A percentile compares a stretch with the other conserved stretches of the same genome.
phyloP scores from a whole-genome alignment of 1,139 yeast species.

The Geotrichum citri-aurantii region DNA sequence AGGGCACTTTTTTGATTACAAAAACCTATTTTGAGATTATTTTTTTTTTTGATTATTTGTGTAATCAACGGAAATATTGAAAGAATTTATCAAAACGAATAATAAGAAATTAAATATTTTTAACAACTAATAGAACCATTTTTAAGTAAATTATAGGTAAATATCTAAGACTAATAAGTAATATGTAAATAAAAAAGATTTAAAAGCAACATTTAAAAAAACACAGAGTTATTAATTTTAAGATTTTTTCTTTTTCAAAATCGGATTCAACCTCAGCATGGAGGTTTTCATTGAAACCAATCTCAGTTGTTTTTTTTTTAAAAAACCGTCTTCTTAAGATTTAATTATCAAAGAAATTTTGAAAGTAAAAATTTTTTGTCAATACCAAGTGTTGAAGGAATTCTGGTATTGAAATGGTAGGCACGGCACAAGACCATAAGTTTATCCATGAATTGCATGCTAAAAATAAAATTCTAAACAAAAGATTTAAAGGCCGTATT shows the following conservation, averaged over 20 bases:
- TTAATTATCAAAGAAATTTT: too few species aligned
- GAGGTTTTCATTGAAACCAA: not conserved
- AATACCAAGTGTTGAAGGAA: not conserved
- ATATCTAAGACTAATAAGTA: too few species aligned
- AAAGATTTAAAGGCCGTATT: not conserved
- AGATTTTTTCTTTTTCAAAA: not conserved
- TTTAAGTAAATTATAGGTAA: too few species aligned
- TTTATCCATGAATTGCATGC: slow-evolving; percentile 2
- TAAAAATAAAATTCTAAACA: not conserved
- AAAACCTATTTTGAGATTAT: not conserved
- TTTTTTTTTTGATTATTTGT: not conserved
- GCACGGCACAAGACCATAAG: not conserved
- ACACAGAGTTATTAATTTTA: not conserved
- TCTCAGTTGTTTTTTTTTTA: not conserved
- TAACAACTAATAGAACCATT: too few species aligned
- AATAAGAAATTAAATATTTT: too few species aligned
- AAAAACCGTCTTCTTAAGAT: too few species aligned
- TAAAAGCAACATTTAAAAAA: too few species aligned
- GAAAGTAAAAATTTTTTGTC: too few species aligned
- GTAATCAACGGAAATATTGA: not conserved
- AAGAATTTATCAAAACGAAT: too few species aligned
- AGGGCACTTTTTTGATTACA: not conserved
- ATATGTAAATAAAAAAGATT: too few species aligned
- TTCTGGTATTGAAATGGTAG: not conserved
- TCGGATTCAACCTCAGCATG: not conserved